Base-by-base conservation (phyloP, 2,329 filamentous ascomycete species). In the Neopestalotiopsis sp. region DNA sequence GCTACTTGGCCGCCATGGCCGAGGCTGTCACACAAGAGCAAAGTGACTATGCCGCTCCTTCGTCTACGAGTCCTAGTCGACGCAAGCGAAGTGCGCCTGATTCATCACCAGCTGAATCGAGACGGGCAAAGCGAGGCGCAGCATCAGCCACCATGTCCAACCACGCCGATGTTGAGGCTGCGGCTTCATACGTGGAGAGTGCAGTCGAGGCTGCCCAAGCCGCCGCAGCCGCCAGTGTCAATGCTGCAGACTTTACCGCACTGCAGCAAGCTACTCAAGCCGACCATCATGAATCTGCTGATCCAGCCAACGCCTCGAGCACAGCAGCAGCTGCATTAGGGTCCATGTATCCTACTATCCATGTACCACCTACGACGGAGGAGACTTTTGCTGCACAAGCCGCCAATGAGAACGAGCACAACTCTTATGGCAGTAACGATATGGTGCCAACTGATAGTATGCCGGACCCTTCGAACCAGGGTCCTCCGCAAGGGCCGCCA, bases 241-340 rank as follows among this genome's bases (percentile, higher is more conserved):
- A 83, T 38, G 84, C 85, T 34, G 84, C 86, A 69, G 87, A 89
- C 72, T 88, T 89, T 73, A 85, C 82, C 71, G 87, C 86, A 40
- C 82, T 89, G 5, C 86, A 88, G 71, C 86, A 88, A 74, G 86
- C 86, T 10, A 81, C 86, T 5, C 6, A 6, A 38, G 80, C 77
- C 24, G 79, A 80, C 20, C 85, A 86, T 70, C 78, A 81, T 13
- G 85, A 86, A 65, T 77, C 82, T 10, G 75, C 85, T 13, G 85
- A 88, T 71, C 82, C 85, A 12, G 81, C 84, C 67, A 87, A 85
- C 73, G 88, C 86, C 24, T 88, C 88, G 4, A 89, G 83, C 73
- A 90, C 88, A 14, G 88, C 88, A 4, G 88, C 88, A 56, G 88
- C 88, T 13, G 88, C 88, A 34, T 80, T 90, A 2, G 85, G 84